Evolutionary conservation across 305 asterid species (phyloP).

Genomic region (Andrographis paniculata): DNA sequence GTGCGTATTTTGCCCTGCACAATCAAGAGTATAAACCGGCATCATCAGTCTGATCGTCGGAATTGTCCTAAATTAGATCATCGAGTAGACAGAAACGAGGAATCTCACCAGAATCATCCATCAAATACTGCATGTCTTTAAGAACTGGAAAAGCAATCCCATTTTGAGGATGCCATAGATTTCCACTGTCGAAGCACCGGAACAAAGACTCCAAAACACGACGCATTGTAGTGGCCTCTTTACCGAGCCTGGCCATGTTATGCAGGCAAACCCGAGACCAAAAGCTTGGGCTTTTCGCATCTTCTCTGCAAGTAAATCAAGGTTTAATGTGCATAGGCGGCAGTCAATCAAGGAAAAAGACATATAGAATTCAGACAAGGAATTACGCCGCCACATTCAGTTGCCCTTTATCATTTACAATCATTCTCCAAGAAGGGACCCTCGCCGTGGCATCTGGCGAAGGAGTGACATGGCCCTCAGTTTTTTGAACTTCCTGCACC

Average conservation of each 20-base stretch:
- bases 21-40: too few species aligned
- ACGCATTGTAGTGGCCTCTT: conserved; percentile 92
- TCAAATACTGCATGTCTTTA: conserved; percentile 77
- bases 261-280: conserved; percentile 91
- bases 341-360: conserved; percentile 15
- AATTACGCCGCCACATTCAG: conserved; percentile 59
- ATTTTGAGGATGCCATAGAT: conserved; percentile 59
- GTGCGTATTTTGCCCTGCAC: conserved; percentile 83
- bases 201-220: conserved; percentile 89
- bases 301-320: conserved; percentile 47
- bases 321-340: conserved; percentile 9
- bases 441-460: conserved; percentile 32
- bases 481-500: conserved; percentile 67
- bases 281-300: conserved; percentile 59
- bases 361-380: conserved; percentile 15
- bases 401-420: conserved; percentile 74
- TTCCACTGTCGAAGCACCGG: conserved; percentile 71
- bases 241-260: conserved; percentile 92
- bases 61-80: neutral
- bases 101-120: conserved; percentile 75
- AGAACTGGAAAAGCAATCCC: conserved; percentile 87
- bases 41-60: conserved; percentile 8
- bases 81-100: conserved; percentile 2
- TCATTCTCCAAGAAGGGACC: conserved; percentile 67
- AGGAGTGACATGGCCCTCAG: conserved; percentile 55